Conservation (phyloP, 2,329 filamentous ascomycete species). For the Balansia obtecta region DNA sequence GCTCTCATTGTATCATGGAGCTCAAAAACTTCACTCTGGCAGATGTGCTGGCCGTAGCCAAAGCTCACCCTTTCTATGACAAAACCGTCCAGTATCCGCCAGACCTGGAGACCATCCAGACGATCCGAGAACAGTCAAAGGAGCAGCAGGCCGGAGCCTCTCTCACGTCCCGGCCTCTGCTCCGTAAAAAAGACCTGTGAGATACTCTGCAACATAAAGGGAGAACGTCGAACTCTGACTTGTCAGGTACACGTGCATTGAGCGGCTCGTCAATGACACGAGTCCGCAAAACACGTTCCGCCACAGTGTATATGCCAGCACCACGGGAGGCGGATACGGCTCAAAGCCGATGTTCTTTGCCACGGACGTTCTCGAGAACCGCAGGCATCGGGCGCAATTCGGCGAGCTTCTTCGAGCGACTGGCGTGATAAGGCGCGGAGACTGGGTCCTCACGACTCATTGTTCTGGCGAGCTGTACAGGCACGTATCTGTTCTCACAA, state of each 20-base stretch:
- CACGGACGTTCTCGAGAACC: constrained; percentile 27
- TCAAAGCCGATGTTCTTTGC: constrained; percentile 25
- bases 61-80: constrained; percentile 23
- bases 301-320: constrained; percentile 23
- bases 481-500: constrained; percentile 9
- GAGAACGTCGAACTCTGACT: background rate
- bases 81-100: constrained; percentile 19
- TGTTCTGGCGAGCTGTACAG: constrained; percentile 24
- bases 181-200: constrained; percentile 14
- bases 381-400: constrained; percentile 22
- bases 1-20: too few species aligned
- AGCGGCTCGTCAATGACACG: constrained; percentile 23
- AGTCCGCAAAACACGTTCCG: constrained; percentile 24
- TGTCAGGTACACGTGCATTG: constrained; percentile 20
- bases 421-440: constrained; percentile 19
- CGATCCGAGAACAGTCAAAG: constrained; percentile 4
- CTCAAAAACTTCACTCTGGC: constrained; percentile 7
- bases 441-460: constrained; percentile 29
- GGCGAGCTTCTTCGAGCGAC: constrained; percentile 19
- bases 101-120: constrained; percentile 1
- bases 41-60: constrained; percentile 21
- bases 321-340: constrained; percentile 26
- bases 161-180: constrained; percentile 8
- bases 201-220: background rate
- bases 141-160: background rate